Base-by-base conservation (phyloP, 1,284 basidiomycete species). In the Heliocybe sulcata region DNA sequence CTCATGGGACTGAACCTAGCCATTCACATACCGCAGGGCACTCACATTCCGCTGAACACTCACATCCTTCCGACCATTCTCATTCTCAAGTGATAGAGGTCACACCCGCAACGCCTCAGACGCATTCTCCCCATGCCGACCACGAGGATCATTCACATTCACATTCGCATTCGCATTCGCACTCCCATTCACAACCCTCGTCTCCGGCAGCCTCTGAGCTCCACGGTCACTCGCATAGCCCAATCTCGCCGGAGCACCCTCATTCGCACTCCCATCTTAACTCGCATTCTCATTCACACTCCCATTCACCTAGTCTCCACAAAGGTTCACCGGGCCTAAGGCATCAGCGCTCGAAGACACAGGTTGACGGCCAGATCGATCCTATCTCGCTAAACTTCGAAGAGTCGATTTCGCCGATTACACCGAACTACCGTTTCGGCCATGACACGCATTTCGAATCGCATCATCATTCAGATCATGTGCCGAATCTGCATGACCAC, bases 391-490 rank as follows among this genome's bases (percentile, higher is more conserved):
- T 73, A 33, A 62, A 67, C 53, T 62, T 69, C 53, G 47, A 12
- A 35, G 20, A 51, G 22, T 51, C 49, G 49, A 51, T 52, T 23
- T 80, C 79, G 1, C 82, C 81, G 0, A 63, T 83, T 27, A 85
- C 82, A 1, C 83, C 83, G 1, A 77, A 63, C 59, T 85, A 85
- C 65, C 73, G 70, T 52, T 85, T 85, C 63, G 80, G 77, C 10
- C 73, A 81, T 59, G 81, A 87, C 67, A 76, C 78, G 53, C 80
- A 87, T 69, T 77, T 76, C 61, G 69, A 75, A 45, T 72, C 75
- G 53, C 78, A 82, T 60, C 81, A 84, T 60, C 69, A 77, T 26
- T 67, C 70, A 29, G 72, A 70, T 23, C 79, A 80, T 59, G 67
- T 65, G 25, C 78, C 80, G 1, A 81, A 82, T 61, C 60, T 77